phyloP scores from a whole-genome alignment of 2,329 filamentous ascomycete genomes.

The Aureobasidium sp. region DNA sequence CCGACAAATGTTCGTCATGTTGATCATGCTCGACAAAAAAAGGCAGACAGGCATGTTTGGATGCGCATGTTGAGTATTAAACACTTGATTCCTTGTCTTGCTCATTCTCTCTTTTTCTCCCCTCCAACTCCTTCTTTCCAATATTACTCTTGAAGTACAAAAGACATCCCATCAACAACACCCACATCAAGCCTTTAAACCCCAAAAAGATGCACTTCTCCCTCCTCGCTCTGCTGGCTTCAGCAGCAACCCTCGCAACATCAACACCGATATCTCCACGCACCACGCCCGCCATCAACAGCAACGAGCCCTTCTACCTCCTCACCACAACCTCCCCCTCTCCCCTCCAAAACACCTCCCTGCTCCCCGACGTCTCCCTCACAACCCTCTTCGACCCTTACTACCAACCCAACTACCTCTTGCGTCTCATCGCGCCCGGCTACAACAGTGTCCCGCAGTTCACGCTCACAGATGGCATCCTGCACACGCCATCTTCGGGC shows the following conservation, averaged over 20 bases:
- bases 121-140: neutral
- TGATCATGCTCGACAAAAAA: neutral
- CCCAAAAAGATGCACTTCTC: conserved; percentile 15
- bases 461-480: conserved; percentile 30
- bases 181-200: neutral
- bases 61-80: too few species aligned
- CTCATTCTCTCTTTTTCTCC: neutral
- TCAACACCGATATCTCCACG: conserved; percentile 12
- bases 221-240: neutral
- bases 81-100: too few species aligned
- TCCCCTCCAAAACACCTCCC: conserved; percentile 25
- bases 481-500: conserved; percentile 28
- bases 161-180: neutral
- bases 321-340: conserved; percentile 32
- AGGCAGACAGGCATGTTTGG: neutral
- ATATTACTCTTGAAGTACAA: neutral
- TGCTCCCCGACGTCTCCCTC: conserved; percentile 32
- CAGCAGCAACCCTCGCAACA: conserved; percentile 17
- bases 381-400: conserved; percentile 35
- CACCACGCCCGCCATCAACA: conserved; percentile 11
- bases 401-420: conserved; percentile 29
- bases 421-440: conserved; percentile 34
- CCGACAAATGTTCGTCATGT: conserved; percentile 6
- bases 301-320: conserved; percentile 31
- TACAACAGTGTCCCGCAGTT: conserved; percentile 35